Evolutionary conservation across 2,329 filamentous ascomycete genomes (phyloP), one percentile per base, ranked within the genome.

Genomic region (Biscogniauxia marginata): DNA sequence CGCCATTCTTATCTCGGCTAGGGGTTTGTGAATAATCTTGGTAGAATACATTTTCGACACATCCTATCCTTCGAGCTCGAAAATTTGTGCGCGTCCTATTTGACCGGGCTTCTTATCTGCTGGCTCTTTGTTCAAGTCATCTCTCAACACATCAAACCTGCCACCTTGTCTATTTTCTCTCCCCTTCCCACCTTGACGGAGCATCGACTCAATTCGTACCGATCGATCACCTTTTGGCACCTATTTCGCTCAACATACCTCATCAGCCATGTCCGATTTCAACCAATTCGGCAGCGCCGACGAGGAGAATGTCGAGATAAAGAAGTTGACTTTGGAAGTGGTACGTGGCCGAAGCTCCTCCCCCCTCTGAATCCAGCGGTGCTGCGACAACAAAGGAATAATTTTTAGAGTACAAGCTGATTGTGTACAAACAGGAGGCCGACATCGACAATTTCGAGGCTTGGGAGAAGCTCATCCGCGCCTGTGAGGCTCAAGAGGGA

Each of bases 401-500:
- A 30, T 18, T 9, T 16, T 58, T 46, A 4, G 22, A 49, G 47
- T 53, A 68, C 52, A 51, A 62, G 55, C 54, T 59, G 56, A 43
- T 53, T 60, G 50, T 52, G 11, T 56, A 22, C 22, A 23, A 58
- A 57, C 62, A 85, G 83, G 82, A 85, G 60, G 72, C 75, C 65
- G 90, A 96, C 64, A 84, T 91, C 11, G 95, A 99, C 73, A 93
- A 91, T 70, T 98, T 96, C 69, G 93, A 97, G 67, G 84, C 84
- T 59, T 99, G 95, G 95, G 93, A 98, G 75, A 93, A 91, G 73
- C 84, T 98, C 55, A 87, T 97, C 64, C 87, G 87, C 66, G 86
- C 88, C 50, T 90, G 88, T 63, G 91, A 97, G 73, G 81, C 82
- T 50, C 87, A 96, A 61, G 95, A 99, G 70, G 93, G 93, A 59